Evolutionary conservation across 2,329 filamentous ascomycete genomes (phyloP), one percentile per base, ranked within the genome.

Genomic region (Didymosphaeria variabile): DNA sequence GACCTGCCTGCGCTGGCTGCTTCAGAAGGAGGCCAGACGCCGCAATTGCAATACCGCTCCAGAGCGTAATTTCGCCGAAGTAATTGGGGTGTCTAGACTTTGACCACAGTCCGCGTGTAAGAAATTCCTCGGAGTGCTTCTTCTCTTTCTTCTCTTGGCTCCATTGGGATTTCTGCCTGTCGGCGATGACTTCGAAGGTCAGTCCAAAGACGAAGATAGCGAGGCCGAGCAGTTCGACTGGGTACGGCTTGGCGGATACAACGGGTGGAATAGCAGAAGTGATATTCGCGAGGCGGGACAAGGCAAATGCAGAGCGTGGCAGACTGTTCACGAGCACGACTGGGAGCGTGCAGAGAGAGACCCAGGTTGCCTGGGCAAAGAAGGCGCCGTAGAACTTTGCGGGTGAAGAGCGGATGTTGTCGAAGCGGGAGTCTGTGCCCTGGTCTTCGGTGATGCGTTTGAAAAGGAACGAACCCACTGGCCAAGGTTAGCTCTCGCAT

Each of bases 51-150:
- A 91, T 85, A 1, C 90, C 89, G 0, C 85, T 87, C 90, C 89
- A 92, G 34, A 92, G 79, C 12, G 87, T 89, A 31, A 82, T 84
- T 75, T 91, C 89, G n/a, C 89, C 90, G 72, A 91, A 90, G 79
- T 91, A 91, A 70, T 91, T 90, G 0, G 89, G 89, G 75, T 90
- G 87, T 62, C 87, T 79, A 51, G 82, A 86, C 71, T 84, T 83
- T 6, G 81, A 80, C 86, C 88, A 91, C 38, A 91, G 69, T 0
- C 89, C 89, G 1, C 80, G 75, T 0, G 88, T 89, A 63, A 91
- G 72, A 69, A 91, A 91, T 49, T 87, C 84, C 75, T 91, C 88
- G 26, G 85, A 84, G 62, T 92, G 90, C 68, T 85, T 81, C 82
- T 91, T 91, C 50, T 82, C 80, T 68, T 85, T 85, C 80, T 87